A percentile compares a stretch with the other conserved stretches of the same genome.
phyloP scores from a whole-genome alignment of 129 eudicot genomes.

The Helichrysum umbraculigerum region DNA sequence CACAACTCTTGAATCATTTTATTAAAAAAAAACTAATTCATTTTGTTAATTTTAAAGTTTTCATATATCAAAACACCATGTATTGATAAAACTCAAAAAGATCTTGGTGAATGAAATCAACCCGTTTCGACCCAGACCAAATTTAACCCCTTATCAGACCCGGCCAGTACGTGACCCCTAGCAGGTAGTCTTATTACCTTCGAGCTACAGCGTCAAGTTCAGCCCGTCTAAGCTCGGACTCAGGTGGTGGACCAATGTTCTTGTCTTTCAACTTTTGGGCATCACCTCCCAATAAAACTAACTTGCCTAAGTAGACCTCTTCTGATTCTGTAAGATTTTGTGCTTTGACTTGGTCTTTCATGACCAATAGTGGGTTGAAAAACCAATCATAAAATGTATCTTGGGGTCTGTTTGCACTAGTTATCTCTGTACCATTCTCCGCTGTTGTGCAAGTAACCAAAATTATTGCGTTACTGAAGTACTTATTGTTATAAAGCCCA shows the following conservation, averaged over 20 bases:
- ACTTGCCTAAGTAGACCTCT: slow-evolving; percentile 66
- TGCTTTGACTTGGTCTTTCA: slow-evolving; percentile 86
- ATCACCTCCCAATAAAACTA: slow-evolving; percentile 58
- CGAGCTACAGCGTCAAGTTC: slow-evolving; percentile 84
- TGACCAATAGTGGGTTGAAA: slow-evolving; percentile 73
- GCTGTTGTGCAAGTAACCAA: slow-evolving; percentile 34
- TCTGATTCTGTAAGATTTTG: slow-evolving; percentile 60
- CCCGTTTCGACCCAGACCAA: slow-evolving; percentile 2
- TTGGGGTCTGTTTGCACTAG: slow-evolving; percentile 67
- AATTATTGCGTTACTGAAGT: neutral
- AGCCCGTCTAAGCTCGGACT: slow-evolving; percentile 72
- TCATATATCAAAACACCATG: neutral
- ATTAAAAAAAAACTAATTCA: neutral
- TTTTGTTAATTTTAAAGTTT: neutral
- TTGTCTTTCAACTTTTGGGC: slow-evolving; percentile 51
- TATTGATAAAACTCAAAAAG: neutral
- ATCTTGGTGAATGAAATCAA: neutral
- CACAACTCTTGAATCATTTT: neutral
- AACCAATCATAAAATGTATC: slow-evolving; percentile 85
- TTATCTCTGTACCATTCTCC: slow-evolving; percentile 65
- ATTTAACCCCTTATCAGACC: slow-evolving; percentile 2
- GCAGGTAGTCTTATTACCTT: slow-evolving; percentile 48
- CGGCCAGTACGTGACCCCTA: neutral
- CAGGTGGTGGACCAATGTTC: slow-evolving; percentile 56
- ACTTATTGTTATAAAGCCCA: neutral